These are phyloP conservation scores for Schrenkiella parvula DNA, from an alignment of 345 rosid species.

Conservation along the genomic window DNA sequence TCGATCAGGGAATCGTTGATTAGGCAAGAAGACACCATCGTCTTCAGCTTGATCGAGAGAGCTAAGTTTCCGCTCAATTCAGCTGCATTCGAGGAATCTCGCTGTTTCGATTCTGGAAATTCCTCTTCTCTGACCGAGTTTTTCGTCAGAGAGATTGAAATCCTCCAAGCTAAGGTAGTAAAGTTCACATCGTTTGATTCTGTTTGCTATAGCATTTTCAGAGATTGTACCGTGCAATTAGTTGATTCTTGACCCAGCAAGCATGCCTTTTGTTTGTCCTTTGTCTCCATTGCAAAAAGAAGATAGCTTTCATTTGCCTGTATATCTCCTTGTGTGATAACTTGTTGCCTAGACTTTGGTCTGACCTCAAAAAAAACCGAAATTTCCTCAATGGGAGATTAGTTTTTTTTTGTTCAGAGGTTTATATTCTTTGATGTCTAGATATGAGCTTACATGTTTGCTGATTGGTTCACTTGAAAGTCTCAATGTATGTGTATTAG, in stretches of 20 bases:
- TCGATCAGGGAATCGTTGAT: conserved; percentile 57
- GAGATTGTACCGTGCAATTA: neutral
- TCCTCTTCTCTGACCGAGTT: conserved; percentile 49
- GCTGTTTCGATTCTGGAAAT: conserved; percentile 37
- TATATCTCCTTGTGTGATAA: neutral
- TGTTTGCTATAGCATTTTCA: neutral
- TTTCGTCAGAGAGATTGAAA: conserved; percentile 54
- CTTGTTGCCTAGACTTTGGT: too few relatives aligned
- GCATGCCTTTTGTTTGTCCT: too few relatives aligned
- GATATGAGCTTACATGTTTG: neutral
- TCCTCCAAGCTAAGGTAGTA: conserved; percentile 50
- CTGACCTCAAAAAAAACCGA: too few relatives aligned
- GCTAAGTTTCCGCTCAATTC: conserved; percentile 58
- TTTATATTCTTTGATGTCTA: neutral
- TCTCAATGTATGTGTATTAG: conserved; percentile 28
- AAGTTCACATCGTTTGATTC: conserved; percentile 18
- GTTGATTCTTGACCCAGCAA: too few relatives aligned
- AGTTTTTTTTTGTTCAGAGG: neutral
- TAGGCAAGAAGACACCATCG: conserved; percentile 80
- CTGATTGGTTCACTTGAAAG: neutral
- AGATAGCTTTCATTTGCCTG: neutral
- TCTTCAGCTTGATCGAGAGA: conserved; percentile 76
- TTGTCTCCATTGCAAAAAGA: too few relatives aligned
- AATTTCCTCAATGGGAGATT: neutral
- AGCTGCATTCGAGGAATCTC: conserved; percentile 32